Percentiles rank a stretch among this genome's conserved stretches.
Conservation (phyloP, 2,329 filamentous ascomycete genomes). For the Colletotrichum sp. region DNA sequence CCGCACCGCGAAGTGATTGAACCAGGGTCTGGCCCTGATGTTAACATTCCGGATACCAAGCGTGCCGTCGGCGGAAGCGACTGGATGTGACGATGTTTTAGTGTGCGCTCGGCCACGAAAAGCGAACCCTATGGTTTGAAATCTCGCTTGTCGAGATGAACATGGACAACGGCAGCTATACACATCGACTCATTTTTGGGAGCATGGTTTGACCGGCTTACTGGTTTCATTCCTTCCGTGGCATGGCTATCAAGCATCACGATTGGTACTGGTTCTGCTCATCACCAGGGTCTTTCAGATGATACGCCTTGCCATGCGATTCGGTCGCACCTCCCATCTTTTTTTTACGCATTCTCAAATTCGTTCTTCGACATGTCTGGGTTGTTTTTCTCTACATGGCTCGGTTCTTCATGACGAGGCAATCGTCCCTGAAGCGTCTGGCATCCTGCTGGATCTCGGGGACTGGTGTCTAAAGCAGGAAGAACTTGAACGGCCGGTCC, state of each 20-base stretch:
- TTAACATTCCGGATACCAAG: slow-evolving; percentile 74
- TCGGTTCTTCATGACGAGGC: slow-evolving; percentile 31
- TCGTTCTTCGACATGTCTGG: slow-evolving; percentile 43
- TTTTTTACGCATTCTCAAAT: slow-evolving; percentile 40
- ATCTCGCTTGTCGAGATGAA: slow-evolving; percentile 49
- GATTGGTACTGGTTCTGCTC: slow-evolving; percentile 20
- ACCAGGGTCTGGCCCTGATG: slow-evolving; percentile 59
- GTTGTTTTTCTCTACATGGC: slow-evolving; percentile 35
- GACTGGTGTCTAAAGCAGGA: slow-evolving; percentile 3
- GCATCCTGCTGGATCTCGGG: neutral
- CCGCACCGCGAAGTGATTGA: slow-evolving; percentile 86
- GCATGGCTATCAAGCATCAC: slow-evolving; percentile 17
- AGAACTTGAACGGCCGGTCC: slow-evolving; percentile 41
- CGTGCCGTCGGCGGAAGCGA: slow-evolving; percentile 80
- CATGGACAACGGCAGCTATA: slow-evolving; percentile 24
- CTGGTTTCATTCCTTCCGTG: slow-evolving; percentile 14
- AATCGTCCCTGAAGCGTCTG: slow-evolving; percentile 1
- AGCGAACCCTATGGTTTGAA: slow-evolving; percentile 55
- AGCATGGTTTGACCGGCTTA: slow-evolving; percentile 20
- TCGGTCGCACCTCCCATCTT: slow-evolving; percentile 31
- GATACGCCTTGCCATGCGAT: slow-evolving; percentile 35
- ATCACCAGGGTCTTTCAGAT: slow-evolving; percentile 18
- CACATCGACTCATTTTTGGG: slow-evolving; percentile 24
- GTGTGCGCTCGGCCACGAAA: slow-evolving; percentile 83
- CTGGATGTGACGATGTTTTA: slow-evolving; percentile 89